Evolutionary conservation across 345 rosid species (phyloP).

Genomic region (Citrus reticulata): DNA sequence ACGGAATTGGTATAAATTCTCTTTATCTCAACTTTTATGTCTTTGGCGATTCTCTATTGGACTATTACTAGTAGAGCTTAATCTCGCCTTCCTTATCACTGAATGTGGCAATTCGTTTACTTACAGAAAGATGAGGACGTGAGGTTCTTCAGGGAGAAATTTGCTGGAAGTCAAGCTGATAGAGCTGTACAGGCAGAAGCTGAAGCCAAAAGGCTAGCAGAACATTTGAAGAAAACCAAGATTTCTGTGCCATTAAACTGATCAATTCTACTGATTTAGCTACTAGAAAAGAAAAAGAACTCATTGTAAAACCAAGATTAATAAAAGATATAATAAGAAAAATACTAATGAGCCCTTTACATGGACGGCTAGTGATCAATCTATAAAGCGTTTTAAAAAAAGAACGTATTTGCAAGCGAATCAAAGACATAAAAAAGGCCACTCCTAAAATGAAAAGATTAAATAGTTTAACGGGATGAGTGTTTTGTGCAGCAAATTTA

Average conservation of each 20-base stretch:
- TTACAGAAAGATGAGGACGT: constrained; percentile 32
- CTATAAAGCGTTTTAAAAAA: too few species aligned
- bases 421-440: too few species aligned
- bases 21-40: neutral
- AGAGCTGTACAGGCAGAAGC: constrained; percentile 27
- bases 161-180: constrained; percentile 34
- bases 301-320: neutral
- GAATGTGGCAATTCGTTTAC: neutral
- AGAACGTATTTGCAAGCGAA: too few species aligned
- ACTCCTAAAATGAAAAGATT: too few species aligned
- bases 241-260: neutral
- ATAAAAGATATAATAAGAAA: too few species aligned
- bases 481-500: rapidly evolving
- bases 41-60: neutral
- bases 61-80: neutral
- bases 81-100: neutral
- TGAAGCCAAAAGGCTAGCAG: constrained; percentile 5
- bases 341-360: too few species aligned
- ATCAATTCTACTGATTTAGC: neutral
- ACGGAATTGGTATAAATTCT: constrained; percentile 24
- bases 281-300: neutral
- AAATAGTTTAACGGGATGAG: too few species aligned
- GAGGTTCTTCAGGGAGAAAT: constrained; percentile 27
- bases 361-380: too few species aligned
- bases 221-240: constrained; percentile 18